phyloP scores from a whole-genome alignment of 2,329 filamentous ascomycete species.

The Aspergillus bombycis region DNA sequence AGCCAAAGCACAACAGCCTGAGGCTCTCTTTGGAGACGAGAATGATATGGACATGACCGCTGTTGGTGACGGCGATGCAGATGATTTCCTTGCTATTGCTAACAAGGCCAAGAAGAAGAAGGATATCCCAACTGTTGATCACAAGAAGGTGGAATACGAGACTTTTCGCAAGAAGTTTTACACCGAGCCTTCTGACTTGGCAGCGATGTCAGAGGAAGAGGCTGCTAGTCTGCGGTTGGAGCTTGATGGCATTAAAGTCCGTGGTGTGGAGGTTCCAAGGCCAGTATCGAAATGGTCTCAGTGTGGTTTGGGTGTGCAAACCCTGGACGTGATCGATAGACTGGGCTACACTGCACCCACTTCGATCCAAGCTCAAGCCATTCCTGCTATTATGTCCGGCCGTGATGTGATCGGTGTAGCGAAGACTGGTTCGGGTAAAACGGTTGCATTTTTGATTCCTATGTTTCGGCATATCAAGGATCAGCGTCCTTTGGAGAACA shows the following conservation, averaged over 20 bases:
- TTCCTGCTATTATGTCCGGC: constrained; percentile 94
- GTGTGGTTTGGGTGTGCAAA: constrained; percentile 84
- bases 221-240: constrained; percentile 80
- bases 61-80: constrained; percentile 63
- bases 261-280: constrained; percentile 84
- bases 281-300: constrained; percentile 97
- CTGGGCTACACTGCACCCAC: constrained; percentile 88
- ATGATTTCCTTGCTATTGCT: constrained; percentile 66
- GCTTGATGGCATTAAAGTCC: constrained; percentile 92
- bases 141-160: constrained; percentile 81
- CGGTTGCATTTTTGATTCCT: constrained; percentile 88
- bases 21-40: constrained; percentile 84
- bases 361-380: constrained; percentile 91
- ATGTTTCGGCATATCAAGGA: constrained; percentile 99
- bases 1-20: constrained; percentile 67
- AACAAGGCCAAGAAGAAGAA: constrained; percentile 83
- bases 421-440: constrained; percentile 97
- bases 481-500: constrained; percentile 76
- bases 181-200: constrained; percentile 82
- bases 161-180: constrained; percentile 94
- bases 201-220: constrained; percentile 81
- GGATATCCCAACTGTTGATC: constrained; percentile 86
- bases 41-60: constrained; percentile 71
- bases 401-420: constrained; percentile 94
- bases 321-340: constrained; percentile 79